Conservation (phyloP, 2,329 filamentous ascomycete species). For the Scytalidium lignicola region DNA sequence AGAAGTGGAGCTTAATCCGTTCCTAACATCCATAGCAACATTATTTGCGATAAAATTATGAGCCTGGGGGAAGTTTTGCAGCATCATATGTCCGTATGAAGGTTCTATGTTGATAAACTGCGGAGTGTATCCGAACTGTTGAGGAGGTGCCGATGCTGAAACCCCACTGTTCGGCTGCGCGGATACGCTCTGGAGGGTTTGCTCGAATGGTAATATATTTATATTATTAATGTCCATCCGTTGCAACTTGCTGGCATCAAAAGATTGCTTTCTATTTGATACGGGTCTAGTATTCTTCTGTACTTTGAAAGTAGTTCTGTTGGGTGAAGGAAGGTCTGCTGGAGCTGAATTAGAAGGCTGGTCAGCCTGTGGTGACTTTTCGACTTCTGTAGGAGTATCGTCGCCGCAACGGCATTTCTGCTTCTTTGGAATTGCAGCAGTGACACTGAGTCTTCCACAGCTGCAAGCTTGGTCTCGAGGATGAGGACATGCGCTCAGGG, state of each 20-base stretch:
- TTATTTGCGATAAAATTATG: slow-evolving; percentile 4
- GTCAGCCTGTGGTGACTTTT: slow-evolving; percentile 8
- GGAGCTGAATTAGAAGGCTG: slow-evolving; percentile 10
- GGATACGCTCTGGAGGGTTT: slow-evolving; percentile 20
- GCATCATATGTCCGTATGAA: slow-evolving; percentile 14
- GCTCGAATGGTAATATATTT: slow-evolving; percentile 39
- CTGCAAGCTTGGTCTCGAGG: slow-evolving; percentile 44
- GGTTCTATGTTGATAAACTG: slow-evolving; percentile 20
- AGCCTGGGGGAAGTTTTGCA: slow-evolving; percentile 15
- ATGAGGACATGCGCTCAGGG: slow-evolving; percentile 65
- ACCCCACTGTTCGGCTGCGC: slow-evolving; percentile 17
- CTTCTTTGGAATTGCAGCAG: slow-evolving; percentile 56
- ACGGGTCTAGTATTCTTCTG: slow-evolving; percentile 16
- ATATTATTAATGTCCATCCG: slow-evolving; percentile 49
- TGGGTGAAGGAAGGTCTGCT: slow-evolving; percentile 37
- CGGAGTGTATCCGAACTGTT: slow-evolving; percentile 13
- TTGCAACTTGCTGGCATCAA: slow-evolving; percentile 43
- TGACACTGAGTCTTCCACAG: slow-evolving; percentile 59
- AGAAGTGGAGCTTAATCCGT: slow-evolving; percentile 7
- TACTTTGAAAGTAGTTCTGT: slow-evolving; percentile 22
- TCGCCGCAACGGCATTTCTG: slow-evolving; percentile 50
- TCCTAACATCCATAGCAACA: slow-evolving; percentile 15
- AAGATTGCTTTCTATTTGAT: slow-evolving; percentile 38
- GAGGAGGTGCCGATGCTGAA: slow-evolving; percentile 11
- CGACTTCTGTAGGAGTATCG: slow-evolving; percentile 18